Conservation (phyloP, 345 rosid genomes). For the Populus pruinosa region DNA sequence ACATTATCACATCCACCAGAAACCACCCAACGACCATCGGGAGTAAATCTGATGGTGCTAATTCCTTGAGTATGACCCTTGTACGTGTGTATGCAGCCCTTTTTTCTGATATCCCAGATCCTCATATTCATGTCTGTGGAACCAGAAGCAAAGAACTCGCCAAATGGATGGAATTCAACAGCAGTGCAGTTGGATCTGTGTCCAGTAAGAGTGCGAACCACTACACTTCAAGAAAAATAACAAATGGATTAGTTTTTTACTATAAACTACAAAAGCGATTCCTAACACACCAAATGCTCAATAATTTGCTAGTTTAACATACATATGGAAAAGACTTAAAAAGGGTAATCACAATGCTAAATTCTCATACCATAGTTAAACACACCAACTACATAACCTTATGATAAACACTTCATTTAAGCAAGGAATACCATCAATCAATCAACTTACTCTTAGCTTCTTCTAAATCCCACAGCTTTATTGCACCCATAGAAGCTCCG, state of each 20-base stretch:
- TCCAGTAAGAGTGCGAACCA: slow-evolving; percentile 95
- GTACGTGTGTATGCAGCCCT: slow-evolving; percentile 93
- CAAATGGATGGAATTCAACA: slow-evolving; percentile 95
- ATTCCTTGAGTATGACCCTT: slow-evolving; percentile 85
- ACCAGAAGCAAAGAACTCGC: slow-evolving; percentile 97
- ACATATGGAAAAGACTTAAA: neutral
- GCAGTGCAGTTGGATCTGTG: slow-evolving; percentile 91
- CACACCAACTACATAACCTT: neutral
- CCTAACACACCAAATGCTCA: neutral
- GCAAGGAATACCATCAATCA: slow-evolving; percentile 9
- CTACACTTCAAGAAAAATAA: slow-evolving; percentile 89
- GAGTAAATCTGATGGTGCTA: slow-evolving; percentile 73
- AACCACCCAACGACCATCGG: slow-evolving; percentile 99
- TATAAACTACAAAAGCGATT: neutral
- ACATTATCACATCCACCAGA: slow-evolving; percentile 93
- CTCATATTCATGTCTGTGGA: slow-evolving; percentile 72
- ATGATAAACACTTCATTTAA: neutral
- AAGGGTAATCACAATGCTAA: neutral
- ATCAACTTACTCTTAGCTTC: slow-evolving; percentile 65
- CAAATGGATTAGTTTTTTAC: slow-evolving; percentile 37
- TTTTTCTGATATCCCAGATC: slow-evolving; percentile 94
- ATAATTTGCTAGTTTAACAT: neutral
- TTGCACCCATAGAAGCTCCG: slow-evolving; percentile 68
- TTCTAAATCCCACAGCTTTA: slow-evolving; percentile 82
- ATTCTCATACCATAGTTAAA: neutral